Evolutionary conservation across 2,329 filamentous ascomycete genomes (phyloP).

Genomic region (Pochonia chlamydosporia): DNA sequence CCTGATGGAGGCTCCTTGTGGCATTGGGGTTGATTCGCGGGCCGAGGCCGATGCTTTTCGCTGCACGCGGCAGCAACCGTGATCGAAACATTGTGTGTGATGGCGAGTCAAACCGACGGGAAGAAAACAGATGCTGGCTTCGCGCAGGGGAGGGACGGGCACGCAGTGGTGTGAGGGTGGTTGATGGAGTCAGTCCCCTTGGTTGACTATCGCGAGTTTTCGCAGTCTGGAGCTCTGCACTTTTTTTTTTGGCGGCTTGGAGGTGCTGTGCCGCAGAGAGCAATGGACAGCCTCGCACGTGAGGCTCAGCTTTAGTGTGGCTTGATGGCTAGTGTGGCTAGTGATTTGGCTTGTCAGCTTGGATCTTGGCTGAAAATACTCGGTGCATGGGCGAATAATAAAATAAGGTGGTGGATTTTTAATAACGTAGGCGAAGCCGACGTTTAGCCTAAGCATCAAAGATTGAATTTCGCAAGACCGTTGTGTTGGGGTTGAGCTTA

Average conservation of each 20-base stretch:
- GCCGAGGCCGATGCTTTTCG: slow-evolving; percentile 29
- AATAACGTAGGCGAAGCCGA: no score
- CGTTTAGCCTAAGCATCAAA: no score
- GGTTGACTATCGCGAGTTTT: neutral
- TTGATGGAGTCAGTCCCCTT: neutral
- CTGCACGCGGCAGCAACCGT: slow-evolving; percentile 44
- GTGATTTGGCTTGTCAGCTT: neutral
- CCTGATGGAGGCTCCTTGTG: slow-evolving; percentile 38
- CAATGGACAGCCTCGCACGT: neutral
- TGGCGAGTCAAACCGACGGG: neutral
- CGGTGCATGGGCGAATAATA: no score
- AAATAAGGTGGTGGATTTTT: no score
- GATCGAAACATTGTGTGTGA: slow-evolving; percentile 41
- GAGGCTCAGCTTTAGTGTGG: neutral
- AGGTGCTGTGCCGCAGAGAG: neutral
- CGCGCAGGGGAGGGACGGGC: neutral
- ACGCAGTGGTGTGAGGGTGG: slow-evolving; percentile 1
- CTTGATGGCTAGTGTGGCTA: neutral
- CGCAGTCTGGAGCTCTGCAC: neutral
- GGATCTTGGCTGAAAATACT: neutral
- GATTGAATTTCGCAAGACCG: no score
- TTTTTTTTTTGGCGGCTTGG: neutral
- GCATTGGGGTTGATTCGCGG: slow-evolving; percentile 26
- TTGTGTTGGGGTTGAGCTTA: no score
- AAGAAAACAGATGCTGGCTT: neutral